Evolutionary conservation across 176 grass and related monocot genomes (phyloP).

Genomic region (Raddia guianensis): DNA sequence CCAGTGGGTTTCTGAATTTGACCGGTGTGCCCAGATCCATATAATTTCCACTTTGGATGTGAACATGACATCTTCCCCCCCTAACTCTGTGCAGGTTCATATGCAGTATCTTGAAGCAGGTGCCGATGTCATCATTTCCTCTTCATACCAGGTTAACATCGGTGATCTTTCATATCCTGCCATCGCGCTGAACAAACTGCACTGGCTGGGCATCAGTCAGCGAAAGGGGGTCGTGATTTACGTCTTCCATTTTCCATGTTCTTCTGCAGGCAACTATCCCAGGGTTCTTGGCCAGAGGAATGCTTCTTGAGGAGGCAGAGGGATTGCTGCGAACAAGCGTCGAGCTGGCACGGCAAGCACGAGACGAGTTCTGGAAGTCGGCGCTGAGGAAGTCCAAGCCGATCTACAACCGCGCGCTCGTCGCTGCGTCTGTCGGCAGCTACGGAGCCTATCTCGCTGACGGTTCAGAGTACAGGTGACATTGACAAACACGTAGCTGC

Average conservation of each 20-base stretch:
- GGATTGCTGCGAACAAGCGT: conserved; percentile 60
- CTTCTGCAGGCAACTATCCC: conserved; percentile 68
- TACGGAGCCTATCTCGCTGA: conserved; percentile 87
- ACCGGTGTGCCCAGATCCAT: neutral
- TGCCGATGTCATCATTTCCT: conserved; percentile 74
- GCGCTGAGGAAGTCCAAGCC: conserved; percentile 40
- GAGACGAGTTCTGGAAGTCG: conserved; percentile 65
- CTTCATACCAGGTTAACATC: conserved; percentile 76
- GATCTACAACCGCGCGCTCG: conserved; percentile 61
- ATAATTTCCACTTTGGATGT: neutral
- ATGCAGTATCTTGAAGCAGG: conserved; percentile 81
- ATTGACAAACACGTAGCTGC: neutral
- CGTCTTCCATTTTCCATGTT: neutral
- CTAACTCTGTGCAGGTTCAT: conserved; percentile 57
- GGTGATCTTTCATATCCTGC: conserved; percentile 6
- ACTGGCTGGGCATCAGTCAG: neutral
- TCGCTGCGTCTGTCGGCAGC: conserved; percentile 76
- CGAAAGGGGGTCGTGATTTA: neutral
- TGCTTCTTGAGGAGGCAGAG: conserved; percentile 59
- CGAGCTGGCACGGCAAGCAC: conserved; percentile 54
- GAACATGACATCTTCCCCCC: neutral
- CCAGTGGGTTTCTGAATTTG: neutral
- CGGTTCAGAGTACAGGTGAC: conserved; percentile 87
- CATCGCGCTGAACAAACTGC: neutral
- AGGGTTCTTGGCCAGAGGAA: conserved; percentile 69